Percentiles rank a stretch among this genome's conserved stretches.
phyloP scores from a whole-genome alignment of 495 filamentous ascomycete species.

The Neurospora sp. region DNA sequence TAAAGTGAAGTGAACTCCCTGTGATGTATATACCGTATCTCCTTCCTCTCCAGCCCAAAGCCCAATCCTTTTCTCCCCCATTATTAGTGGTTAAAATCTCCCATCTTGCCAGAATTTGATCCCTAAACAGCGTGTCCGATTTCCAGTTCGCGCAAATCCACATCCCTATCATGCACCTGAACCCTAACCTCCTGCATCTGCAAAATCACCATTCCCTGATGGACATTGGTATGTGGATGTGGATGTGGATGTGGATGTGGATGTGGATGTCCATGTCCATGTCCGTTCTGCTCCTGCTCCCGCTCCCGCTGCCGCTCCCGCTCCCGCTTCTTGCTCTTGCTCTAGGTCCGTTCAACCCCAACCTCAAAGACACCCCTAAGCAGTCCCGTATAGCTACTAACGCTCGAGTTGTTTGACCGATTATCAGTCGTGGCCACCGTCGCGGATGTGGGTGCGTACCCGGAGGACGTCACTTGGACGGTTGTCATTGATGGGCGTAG shows the following conservation, averaged over 20 bases:
- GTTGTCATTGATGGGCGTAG: background rate
- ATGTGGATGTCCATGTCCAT: background rate
- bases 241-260: too few species aligned
- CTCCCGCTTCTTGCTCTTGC: background rate
- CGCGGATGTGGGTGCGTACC: background rate
- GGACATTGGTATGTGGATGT: background rate
- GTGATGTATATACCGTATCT: background rate
- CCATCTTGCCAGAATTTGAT: background rate
- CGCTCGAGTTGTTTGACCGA: background rate
- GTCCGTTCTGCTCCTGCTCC: background rate
- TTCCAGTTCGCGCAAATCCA: background rate
- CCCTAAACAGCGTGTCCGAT: background rate
- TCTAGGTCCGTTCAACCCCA: background rate
- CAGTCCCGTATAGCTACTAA: background rate
- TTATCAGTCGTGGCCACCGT: background rate
- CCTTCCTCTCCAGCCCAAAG: background rate
- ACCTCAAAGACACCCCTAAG: background rate
- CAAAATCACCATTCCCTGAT: background rate
- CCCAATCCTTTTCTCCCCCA: background rate
- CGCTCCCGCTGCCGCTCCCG: background rate
- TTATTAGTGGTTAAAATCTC: background rate
- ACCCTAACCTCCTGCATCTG: slow-evolving; percentile 13
- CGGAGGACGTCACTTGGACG: background rate
- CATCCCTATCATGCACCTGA: background rate
- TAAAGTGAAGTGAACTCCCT: background rate